Evolutionary conservation across 768 basidiomycete species (phyloP).

Genomic region (Pholiota molesta): DNA sequence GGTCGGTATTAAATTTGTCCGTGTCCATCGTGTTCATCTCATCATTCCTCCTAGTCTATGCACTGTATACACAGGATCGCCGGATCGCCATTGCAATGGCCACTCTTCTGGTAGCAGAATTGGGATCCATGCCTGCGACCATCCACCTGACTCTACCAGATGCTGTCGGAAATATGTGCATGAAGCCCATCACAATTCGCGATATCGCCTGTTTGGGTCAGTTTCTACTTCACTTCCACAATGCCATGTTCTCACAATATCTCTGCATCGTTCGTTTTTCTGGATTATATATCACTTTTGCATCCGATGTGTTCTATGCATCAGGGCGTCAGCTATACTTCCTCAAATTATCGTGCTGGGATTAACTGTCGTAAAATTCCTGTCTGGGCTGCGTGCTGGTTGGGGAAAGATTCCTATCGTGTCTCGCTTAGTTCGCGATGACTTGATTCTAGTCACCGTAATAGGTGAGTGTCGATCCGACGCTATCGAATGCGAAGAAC

Average conservation of each 20-base stretch:
- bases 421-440: constrained; percentile 23
- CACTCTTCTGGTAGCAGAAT: constrained; percentile 21
- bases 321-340: constrained; percentile 18
- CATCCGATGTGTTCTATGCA: background rate
- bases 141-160: constrained; percentile 21
- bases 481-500: background rate
- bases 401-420: constrained; percentile 25
- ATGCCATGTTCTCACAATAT: background rate
- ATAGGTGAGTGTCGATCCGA: constrained; percentile 18
- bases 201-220: constrained; percentile 24
- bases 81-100: constrained; percentile 20
- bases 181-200: constrained; percentile 22
- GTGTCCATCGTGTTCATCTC: background rate
- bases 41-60: constrained; percentile 17
- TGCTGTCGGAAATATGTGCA: constrained; percentile 21
- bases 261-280: background rate
- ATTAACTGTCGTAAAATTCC: constrained; percentile 22
- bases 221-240: background rate
- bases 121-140: constrained; percentile 23
- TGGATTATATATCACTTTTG: background rate
- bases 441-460: constrained; percentile 20
- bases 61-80: constrained; percentile 22
- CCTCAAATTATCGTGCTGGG: constrained; percentile 23
- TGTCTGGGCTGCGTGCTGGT: constrained; percentile 19
- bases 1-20: constrained; percentile 7